These are phyloP conservation scores for Brasenia schreberi DNA, from an alignment of 164 flowering plant genomes.

Conservation along the genomic window DNA sequence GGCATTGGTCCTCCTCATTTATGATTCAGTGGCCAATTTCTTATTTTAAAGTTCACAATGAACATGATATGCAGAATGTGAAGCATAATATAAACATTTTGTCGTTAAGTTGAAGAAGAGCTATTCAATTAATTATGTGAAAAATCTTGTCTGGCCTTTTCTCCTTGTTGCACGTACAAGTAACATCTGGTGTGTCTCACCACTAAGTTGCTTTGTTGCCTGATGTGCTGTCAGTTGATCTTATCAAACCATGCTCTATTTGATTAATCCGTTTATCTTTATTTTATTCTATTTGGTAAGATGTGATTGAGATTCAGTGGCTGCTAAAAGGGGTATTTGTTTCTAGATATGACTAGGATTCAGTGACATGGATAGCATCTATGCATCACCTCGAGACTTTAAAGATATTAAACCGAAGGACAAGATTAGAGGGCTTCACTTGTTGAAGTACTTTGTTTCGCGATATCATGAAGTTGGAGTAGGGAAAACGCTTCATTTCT, in stretches of 20 bases:
- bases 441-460: slow-evolving; percentile 68
- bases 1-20: not conserved
- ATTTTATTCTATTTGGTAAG: not conserved
- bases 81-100: no score
- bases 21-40: not conserved
- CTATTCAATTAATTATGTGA: no score
- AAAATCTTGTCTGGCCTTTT: not conserved
- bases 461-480: slow-evolving; percentile 76
- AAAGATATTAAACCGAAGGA: slow-evolving; percentile 34
- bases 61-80: no score
- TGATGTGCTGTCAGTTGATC: no score
- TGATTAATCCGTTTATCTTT: not conserved
- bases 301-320: not conserved
- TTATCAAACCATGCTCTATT: not conserved
- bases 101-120: no score
- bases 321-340: not conserved
- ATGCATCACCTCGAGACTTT: slow-evolving; percentile 85
- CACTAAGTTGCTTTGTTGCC: not conserved
- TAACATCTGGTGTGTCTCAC: not conserved
- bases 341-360: slow-evolving; percentile 37
- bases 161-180: not conserved
- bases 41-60: not conserved
- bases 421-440: slow-evolving; percentile 62
- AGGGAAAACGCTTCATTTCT: slow-evolving; percentile 5
- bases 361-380: slow-evolving; percentile 80